Conservation (phyloP, 345 rosid species). For the Ricinus communis region DNA sequence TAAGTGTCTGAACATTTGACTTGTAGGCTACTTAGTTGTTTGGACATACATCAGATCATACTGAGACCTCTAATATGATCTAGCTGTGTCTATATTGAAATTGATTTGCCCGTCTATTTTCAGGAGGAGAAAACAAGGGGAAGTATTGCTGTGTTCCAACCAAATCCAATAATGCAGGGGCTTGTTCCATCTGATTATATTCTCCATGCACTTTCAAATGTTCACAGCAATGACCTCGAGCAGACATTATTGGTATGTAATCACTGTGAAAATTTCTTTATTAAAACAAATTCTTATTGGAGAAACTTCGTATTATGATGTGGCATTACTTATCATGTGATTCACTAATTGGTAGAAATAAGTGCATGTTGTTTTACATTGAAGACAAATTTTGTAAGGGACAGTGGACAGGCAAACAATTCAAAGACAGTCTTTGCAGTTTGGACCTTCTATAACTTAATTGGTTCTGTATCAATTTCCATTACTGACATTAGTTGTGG, state of each 20-base stretch:
- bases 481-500: neutral
- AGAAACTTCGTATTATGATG: neutral
- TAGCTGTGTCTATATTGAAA: neutral
- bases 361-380: too few species aligned
- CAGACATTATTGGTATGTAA: slow-evolving; percentile 75
- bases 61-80: neutral
- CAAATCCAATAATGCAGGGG: slow-evolving; percentile 70
- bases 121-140: slow-evolving; percentile 79
- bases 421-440: neutral
- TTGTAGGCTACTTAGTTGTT: neutral
- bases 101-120: slow-evolving; percentile 12
- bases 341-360: neutral
- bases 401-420: neutral
- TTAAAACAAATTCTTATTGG: neutral
- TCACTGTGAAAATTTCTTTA: neutral
- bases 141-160: slow-evolving; percentile 51
- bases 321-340: neutral
- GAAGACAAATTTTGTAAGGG: neutral
- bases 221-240: slow-evolving; percentile 82
- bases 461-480: neutral
- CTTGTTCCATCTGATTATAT: slow-evolving; percentile 76
- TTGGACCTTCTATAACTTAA: neutral
- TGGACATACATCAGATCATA: neutral
- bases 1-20: too few species aligned
- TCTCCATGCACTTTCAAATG: slow-evolving; percentile 66